Percentiles rank a stretch among this genome's conserved stretches.
Evolutionary conservation across 2,329 filamentous ascomycete species (phyloP).

Genomic region (Dothiorella sarmentorum): DNA sequence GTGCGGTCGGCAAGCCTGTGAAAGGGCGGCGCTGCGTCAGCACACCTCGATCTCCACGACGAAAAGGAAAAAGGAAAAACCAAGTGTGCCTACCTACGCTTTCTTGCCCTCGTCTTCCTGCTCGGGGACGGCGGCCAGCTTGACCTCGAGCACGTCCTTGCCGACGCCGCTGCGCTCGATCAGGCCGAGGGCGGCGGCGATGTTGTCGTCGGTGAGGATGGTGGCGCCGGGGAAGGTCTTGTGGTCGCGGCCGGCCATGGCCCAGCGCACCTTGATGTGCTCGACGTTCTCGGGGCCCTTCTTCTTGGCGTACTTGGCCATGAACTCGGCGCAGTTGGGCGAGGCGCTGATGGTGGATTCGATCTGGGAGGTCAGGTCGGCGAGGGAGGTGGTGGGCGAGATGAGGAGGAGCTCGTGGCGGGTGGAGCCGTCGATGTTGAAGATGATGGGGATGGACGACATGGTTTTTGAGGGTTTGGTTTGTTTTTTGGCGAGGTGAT

Average conservation of each 20-base stretch:
- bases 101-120: slow-evolving; percentile 17
- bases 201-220: slow-evolving; percentile 34
- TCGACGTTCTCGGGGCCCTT: slow-evolving; percentile 27
- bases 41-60: not conserved
- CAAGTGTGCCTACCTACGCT: slow-evolving; percentile 21
- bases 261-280: slow-evolving; percentile 34
- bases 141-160: slow-evolving; percentile 36
- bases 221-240: slow-evolving; percentile 34
- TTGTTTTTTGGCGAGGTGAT: not conserved
- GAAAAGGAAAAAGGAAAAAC: not conserved
- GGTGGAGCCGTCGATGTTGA: slow-evolving; percentile 33
- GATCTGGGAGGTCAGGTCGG: slow-evolving; percentile 20
- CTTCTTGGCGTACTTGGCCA: slow-evolving; percentile 36
- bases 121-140: slow-evolving; percentile 22
- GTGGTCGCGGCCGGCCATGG: slow-evolving; percentile 28
- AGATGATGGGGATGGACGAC: slow-evolving; percentile 30
- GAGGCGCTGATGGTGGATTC: slow-evolving; percentile 22
- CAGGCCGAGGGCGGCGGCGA: slow-evolving; percentile 30
- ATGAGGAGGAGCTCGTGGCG: slow-evolving; percentile 33
- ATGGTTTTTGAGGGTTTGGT: not conserved
- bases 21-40: not conserved
- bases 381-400: slow-evolving; percentile 13
- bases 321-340: slow-evolving; percentile 34
- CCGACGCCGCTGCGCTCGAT: slow-evolving; percentile 30
- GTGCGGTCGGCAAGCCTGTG: slow-evolving; percentile 20